Evolutionary conservation across 306 rosid genomes (phyloP).

Genomic region (Lablab purpureus): DNA sequence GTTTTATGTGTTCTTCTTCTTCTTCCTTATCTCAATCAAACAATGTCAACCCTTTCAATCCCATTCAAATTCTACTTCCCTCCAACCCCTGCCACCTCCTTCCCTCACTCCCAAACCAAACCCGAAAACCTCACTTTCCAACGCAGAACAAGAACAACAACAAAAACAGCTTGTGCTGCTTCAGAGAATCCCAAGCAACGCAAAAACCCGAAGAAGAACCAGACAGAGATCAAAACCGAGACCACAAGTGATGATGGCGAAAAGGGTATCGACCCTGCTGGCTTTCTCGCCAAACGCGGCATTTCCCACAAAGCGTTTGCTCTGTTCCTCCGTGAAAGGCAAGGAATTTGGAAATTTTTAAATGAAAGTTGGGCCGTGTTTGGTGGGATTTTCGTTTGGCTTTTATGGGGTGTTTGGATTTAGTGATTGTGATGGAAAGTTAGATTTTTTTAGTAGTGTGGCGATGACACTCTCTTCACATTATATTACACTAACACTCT

Average conservation of each 20-base stretch:
- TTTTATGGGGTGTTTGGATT: constrained; percentile 35
- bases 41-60: constrained; percentile 62
- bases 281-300: constrained; percentile 80
- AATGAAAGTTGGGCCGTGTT: neutral
- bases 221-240: constrained; percentile 45
- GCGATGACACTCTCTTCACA: neutral
- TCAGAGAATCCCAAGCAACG: constrained; percentile 67
- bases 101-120: constrained; percentile 51
- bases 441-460: constrained; percentile 1
- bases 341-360: constrained; percentile 1
- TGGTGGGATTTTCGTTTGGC: constrained; percentile 7
- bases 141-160: constrained; percentile 50
- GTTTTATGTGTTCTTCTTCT: neutral
- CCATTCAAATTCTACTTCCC: constrained; percentile 52
- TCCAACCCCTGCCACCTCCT: constrained; percentile 40
- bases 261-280: constrained; percentile 82
- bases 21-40: constrained; percentile 40
- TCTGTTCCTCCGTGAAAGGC: constrained; percentile 96
- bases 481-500: neutral
- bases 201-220: constrained; percentile 42
- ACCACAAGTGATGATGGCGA: constrained; percentile 54
- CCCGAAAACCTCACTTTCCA: constrained; percentile 55
- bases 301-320: constrained; percentile 82
- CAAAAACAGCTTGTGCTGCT: constrained; percentile 62
- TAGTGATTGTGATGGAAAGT: constrained; percentile 12